Percentiles rank a stretch among this genome's conserved stretches.
These are phyloP conservation scores for Nothopassalora personata DNA, from an alignment of 2,329 filamentous ascomycete species.

Conservation along the genomic window DNA sequence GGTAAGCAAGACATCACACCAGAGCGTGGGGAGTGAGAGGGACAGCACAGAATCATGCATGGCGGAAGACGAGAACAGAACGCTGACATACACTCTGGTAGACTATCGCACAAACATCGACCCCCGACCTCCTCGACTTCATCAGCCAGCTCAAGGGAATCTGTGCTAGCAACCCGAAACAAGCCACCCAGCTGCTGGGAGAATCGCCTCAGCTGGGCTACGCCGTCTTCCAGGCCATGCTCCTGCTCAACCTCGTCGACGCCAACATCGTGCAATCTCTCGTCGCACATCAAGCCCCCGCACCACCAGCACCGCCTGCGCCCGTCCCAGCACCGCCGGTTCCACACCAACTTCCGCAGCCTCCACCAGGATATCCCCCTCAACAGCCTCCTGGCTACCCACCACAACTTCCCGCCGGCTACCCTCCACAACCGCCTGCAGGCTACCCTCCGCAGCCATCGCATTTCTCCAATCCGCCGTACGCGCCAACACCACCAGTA, in stretches of 20 bases:
- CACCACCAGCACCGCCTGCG: constrained; percentile 30
- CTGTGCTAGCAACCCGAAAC: constrained; percentile 72
- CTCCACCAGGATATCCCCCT: constrained; percentile 20
- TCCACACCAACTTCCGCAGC: constrained; percentile 24
- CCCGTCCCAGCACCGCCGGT: constrained; percentile 21
- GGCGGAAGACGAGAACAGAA: too few relatives aligned
- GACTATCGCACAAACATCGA: constrained; percentile 79
- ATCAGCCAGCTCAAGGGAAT: constrained; percentile 90
- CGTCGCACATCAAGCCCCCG: constrained; percentile 43
- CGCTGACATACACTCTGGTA: neutral
- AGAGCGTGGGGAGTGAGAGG: neutral
- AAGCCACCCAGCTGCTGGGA: constrained; percentile 78
- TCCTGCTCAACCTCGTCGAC: constrained; percentile 89
- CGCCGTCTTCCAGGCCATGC: constrained; percentile 87
- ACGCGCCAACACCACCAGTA: constrained; percentile 41
- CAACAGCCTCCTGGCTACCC: constrained; percentile 19
- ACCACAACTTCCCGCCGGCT: constrained; percentile 25
- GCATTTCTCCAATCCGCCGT: constrained; percentile 19
- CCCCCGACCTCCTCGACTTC: constrained; percentile 86
- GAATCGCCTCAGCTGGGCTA: constrained; percentile 91
- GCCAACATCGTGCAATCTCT: constrained; percentile 76
- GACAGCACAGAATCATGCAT: neutral
- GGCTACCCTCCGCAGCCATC: constrained; percentile 6
- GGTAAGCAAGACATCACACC: constrained; percentile 54
- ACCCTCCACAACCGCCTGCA: constrained; percentile 8